phyloP scores from a whole-genome alignment of 306 rosid genomes.

The Lathyrus oleraceus region DNA sequence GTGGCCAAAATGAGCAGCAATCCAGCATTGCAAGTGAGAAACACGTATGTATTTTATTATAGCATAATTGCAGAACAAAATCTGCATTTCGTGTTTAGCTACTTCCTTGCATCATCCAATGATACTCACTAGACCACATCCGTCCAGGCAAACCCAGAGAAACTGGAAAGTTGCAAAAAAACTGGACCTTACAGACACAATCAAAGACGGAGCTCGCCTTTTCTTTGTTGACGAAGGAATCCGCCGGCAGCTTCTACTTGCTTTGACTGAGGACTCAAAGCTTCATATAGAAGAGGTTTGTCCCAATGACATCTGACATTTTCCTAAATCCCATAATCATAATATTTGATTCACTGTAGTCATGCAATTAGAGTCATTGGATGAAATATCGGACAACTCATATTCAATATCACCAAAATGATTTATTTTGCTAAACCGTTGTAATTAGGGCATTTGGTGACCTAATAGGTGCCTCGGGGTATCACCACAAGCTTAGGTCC shows the following conservation, averaged over 20 bases:
- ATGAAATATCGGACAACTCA: not conserved
- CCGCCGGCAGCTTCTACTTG: constrained; percentile 91
- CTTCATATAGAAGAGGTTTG: constrained; percentile 93
- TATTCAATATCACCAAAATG: not conserved
- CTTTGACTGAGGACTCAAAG: constrained; percentile 95
- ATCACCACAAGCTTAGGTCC: not conserved
- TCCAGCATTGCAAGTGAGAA: constrained; percentile 78
- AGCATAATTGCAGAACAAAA: constrained; percentile 11
- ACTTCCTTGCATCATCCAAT: constrained; percentile 32
- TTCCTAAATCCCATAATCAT: constrained; percentile 8
- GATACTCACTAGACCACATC: constrained; percentile 30
- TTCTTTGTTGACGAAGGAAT: constrained; percentile 84
- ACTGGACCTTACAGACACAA: constrained; percentile 92
- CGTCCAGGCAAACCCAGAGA: constrained; percentile 58
- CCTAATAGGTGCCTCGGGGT: not conserved
- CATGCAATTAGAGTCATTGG: not conserved
- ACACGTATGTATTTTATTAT: constrained; percentile 51
- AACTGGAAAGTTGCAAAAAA: constrained; percentile 57
- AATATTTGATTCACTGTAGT: not conserved
- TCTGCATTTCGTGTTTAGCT: constrained; percentile 26
- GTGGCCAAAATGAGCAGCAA: constrained; percentile 94
- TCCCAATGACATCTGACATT: constrained; percentile 20
- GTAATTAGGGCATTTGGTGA: not conserved
- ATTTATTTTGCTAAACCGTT: not conserved
- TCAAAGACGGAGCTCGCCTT: constrained; percentile 96